Base-by-base conservation (phyloP, 495 filamentous ascomycete genomes). In the Hypomontagnella monticulosa region DNA sequence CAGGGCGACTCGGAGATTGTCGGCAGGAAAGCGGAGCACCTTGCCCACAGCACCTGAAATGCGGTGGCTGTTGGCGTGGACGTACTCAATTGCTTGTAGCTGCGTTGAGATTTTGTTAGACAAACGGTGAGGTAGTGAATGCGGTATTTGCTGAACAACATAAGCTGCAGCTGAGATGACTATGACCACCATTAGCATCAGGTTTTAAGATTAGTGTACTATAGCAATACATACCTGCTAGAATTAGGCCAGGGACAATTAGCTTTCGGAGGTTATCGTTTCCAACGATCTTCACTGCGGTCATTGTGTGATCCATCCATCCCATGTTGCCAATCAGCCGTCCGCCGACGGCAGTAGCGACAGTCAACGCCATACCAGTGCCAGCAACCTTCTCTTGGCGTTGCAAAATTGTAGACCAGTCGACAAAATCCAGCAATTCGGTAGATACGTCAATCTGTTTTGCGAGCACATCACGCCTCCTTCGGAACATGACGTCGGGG, bases 351-450 rank as follows among this genome's bases (percentile, higher is more conserved):
- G 95, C 89, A 57, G 92, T 92, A n/a, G 89, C 91, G 27, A 94
- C 87, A 1, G 95, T 98, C 76, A 99, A 82, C 37, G 96, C 94
- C 88, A 98, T 91, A 61, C 95, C 87, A 23, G 93, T 93, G 36
- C 93, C 92, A 11, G 92, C 93, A 38, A 95, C 79, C 79, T 98
- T 97, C 80, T 99, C 96, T 73, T 99, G 93, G 46, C 87, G 83
- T 69, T 98, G 92, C 81, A 95, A 88, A 8, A 97, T 79, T 9
- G 85, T 88, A 32, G 84, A 80, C 69, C 93, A 79, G 74, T 99
- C 96, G 73, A 98, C 92, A 80, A 99, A 97, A 75, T 99, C 95
- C 84, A 85, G 90, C 0, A 96, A 57, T 66, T 98, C 93, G 15
- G 95, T 88, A 50, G 96, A 87, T 14, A 95, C 85, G 64, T 97